A percentile compares a stretch with the other conserved stretches of the same genome.
phyloP scores from a whole-genome alignment of 2,329 filamentous ascomycete genomes.

The Diaporthe nobilis region DNA sequence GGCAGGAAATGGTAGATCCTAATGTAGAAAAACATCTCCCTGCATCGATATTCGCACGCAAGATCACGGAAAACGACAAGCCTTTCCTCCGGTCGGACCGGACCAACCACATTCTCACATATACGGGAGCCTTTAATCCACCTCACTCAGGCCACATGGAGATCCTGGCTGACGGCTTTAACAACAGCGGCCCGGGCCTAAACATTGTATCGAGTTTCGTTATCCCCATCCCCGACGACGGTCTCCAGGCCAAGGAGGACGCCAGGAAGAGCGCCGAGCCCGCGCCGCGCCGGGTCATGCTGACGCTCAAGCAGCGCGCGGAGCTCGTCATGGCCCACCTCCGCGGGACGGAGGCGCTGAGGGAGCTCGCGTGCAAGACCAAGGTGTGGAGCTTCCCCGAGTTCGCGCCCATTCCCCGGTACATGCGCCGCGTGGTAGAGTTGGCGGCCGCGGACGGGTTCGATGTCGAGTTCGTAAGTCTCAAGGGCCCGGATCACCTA shows the following conservation, averaged over 20 bases:
- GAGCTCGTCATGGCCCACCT: not conserved
- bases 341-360: too few relatives aligned
- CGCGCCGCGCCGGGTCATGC: rapidly evolving
- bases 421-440: not conserved
- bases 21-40: not conserved
- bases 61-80: not conserved
- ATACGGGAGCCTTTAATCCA: not conserved
- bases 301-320: not conserved
- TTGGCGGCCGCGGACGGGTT: not conserved
- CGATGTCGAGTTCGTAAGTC: not conserved
- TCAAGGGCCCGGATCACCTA: not conserved
- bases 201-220: not conserved
- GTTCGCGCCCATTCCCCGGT: not conserved
- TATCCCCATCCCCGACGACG: not conserved
- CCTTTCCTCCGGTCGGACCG: not conserved
- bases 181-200: not conserved
- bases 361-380: not conserved
- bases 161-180: not conserved
- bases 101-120: not conserved
- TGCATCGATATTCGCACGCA: not conserved
- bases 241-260: not conserved
- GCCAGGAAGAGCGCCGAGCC: not conserved
- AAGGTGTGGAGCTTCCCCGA: not conserved
- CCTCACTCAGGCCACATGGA: not conserved
- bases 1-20: not conserved